Base-by-base conservation (phyloP, 176 grass and related monocot genomes). In the Coix lacrymajobi region DNA sequence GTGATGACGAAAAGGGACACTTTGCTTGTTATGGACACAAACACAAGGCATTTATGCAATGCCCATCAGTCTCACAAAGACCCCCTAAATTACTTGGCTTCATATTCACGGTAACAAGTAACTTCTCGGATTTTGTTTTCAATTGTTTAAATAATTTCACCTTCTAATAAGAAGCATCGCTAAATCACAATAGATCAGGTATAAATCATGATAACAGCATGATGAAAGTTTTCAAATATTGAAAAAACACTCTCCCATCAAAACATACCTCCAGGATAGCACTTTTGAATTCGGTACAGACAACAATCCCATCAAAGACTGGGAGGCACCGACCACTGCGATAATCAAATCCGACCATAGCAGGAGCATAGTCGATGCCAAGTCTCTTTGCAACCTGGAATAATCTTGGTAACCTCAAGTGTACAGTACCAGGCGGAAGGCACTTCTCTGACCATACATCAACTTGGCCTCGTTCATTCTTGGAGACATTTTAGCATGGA, bases 381-480 rank as follows among this genome's bases (percentile, higher is more conserved):
- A 99, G 81, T 79, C 90, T 96, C 91, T 85, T 99, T 72, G 85
- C 93, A 74, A 99, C 91, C 44, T 83, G 96, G 87, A 89, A 86
- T 85, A 92, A 41, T 89, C 93, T 99, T 26, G 96, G 93, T 70
- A 96, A 73, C 52, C 85, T 96, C 89, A 99, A 88, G 83, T 99
- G 96, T 82, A 85, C 77, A 5, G 96, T 96, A 60, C 96, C 96
- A 77, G 96, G 91, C 54, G 93, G 96, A 54, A 99, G 85, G 65
- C 96, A 99, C 70, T 93, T 99, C 73, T 96, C 96, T 87, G 96
- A 99, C 96, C 96, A 99, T 70, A 92, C 87, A 37, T 99, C 93
- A 69, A 99, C 91, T 95, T 99, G 93, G 31, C 96, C 93, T 29
- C 86, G 89, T 72, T 96, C 96, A 87, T 96, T 99, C 96, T 99